Percentiles rank a stretch among this genome's conserved stretches.
phyloP scores from a whole-genome alignment of 257 asterid species.

The Echites panduratus region DNA sequence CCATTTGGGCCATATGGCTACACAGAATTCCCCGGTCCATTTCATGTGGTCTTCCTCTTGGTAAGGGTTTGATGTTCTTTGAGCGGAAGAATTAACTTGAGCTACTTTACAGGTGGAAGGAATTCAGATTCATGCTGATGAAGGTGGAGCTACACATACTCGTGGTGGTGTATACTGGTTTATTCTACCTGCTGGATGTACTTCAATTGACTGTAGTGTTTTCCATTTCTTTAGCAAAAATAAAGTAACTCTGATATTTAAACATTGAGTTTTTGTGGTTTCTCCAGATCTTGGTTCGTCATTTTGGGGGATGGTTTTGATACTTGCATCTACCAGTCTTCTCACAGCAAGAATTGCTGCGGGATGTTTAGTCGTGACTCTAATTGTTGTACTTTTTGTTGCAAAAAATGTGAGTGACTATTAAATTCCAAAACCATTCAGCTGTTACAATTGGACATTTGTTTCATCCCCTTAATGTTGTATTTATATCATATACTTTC shows the following conservation, averaged over 20 bases:
- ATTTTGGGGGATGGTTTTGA: slow-evolving; percentile 45
- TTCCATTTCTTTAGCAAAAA: neutral
- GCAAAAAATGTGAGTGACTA: slow-evolving; percentile 38
- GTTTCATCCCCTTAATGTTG: neutral
- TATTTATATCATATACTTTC: neutral
- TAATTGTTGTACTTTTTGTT: slow-evolving; percentile 32
- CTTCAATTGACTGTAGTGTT: neutral
- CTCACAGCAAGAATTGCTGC: slow-evolving; percentile 42
- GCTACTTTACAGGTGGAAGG: slow-evolving; percentile 26
- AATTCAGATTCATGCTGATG: slow-evolving; percentile 28
- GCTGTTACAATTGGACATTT: neutral
- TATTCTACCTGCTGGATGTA: slow-evolving; percentile 40
- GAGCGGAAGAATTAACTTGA: neutral
- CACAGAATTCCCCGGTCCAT: neutral
- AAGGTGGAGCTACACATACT: slow-evolving; percentile 32
- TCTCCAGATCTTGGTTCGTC: slow-evolving; percentile 44
- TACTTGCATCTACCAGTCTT: slow-evolving; percentile 42
- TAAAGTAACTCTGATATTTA: neutral
- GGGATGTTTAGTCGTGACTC: slow-evolving; percentile 30
- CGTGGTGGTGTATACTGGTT: slow-evolving; percentile 38
- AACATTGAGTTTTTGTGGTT: slow-evolving; percentile 1
- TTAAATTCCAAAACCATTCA: neutral
- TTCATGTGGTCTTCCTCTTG: neutral
- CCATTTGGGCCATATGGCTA: neutral
- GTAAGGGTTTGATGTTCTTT: neutral